These are phyloP conservation scores for Ambrosia trifida DNA, from an alignment of 129 eudicot genomes.

Conservation along the genomic window DNA sequence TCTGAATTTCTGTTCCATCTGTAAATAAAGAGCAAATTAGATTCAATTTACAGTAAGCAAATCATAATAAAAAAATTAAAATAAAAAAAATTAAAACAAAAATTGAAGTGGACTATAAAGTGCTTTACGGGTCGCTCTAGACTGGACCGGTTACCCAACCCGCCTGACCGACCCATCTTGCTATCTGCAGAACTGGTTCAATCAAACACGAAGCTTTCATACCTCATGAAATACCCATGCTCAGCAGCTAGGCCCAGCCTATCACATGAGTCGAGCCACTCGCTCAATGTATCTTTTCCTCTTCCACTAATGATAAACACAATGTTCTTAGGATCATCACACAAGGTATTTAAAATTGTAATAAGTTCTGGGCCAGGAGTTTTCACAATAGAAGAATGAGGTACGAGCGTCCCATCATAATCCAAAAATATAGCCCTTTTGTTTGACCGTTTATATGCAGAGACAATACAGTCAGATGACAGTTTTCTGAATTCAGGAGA, in stretches of 20 bases:
- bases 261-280: constrained; percentile 78
- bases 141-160: background rate
- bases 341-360: constrained; percentile 48
- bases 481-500: constrained; percentile 68
- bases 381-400: constrained; percentile 53
- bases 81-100: too few species aligned
- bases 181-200: background rate
- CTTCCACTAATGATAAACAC: constrained; percentile 83
- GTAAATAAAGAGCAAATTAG: constrained; percentile 19
- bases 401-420: constrained; percentile 77
- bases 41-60: background rate
- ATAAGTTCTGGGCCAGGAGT: constrained; percentile 58
- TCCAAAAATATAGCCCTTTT: constrained; percentile 76
- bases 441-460: constrained; percentile 58
- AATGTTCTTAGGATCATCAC: constrained; percentile 71
- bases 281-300: constrained; percentile 51
- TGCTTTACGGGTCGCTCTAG: background rate
- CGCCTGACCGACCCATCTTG: background rate
- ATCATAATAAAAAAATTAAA: too few species aligned
- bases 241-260: constrained; percentile 80
- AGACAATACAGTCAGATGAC: constrained; percentile 51
- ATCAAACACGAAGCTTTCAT: background rate
- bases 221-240: constrained; percentile 84
- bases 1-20: constrained; percentile 61
- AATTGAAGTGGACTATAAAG: background rate